A percentile compares a stretch with the other conserved stretches of the same genome.
These are phyloP conservation scores for Lasiodiplodia sp. DNA, from an alignment of 2,329 filamentous ascomycete genomes.

Conservation along the genomic window DNA sequence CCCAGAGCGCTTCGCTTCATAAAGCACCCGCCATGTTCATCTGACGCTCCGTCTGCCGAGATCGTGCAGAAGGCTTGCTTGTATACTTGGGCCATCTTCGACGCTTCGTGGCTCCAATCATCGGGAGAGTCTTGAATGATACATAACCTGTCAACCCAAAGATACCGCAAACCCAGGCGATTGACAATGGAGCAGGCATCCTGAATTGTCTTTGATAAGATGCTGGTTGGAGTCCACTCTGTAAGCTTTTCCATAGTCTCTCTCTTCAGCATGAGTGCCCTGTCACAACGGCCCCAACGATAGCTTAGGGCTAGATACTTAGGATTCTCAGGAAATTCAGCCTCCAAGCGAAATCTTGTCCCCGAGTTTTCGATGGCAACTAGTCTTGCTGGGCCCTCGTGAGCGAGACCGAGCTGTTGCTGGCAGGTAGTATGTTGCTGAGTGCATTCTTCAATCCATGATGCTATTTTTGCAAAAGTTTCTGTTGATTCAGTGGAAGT, in stretches of 20 bases:
- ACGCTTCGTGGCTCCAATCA: not conserved
- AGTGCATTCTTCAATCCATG: not conserved
- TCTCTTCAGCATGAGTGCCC: not conserved
- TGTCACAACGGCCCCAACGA: not conserved
- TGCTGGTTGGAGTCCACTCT: not conserved
- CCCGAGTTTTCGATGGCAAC: not conserved
- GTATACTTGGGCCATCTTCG: not conserved
- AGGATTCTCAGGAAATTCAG: not conserved
- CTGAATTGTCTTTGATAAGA: not conserved
- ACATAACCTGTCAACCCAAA: conserved; percentile 2
- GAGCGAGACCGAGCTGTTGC: not conserved
- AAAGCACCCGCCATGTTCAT: not conserved
- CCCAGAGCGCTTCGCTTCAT: not conserved
- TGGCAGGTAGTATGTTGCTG: not conserved
- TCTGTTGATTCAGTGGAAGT: not conserved
- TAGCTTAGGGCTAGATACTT: not conserved
- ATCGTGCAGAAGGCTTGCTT: conserved; percentile 3
- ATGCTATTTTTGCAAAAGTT: not conserved
- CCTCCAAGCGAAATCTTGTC: not conserved
- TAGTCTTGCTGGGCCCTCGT: not conserved
- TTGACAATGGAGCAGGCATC: not conserved
- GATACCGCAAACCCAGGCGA: not conserved
- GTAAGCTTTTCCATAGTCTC: not conserved
- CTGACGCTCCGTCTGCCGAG: not conserved
- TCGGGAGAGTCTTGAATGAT: not conserved